Conservation (phyloP, 139 green algal species). For the Coelastrella sp. region DNA sequence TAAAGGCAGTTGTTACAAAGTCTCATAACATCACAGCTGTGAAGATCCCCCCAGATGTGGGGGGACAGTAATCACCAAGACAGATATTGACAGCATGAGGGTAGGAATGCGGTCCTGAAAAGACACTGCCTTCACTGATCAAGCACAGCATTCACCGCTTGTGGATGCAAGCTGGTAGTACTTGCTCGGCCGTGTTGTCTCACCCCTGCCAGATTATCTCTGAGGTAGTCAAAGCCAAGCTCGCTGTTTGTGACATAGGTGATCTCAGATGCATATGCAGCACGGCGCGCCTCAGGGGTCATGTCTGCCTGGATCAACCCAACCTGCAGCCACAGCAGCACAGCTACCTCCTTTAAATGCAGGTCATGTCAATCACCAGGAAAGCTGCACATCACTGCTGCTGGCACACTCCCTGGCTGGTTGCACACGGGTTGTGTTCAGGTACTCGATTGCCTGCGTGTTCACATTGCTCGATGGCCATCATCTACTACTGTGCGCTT, state of each 20-base stretch:
- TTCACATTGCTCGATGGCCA: too few species aligned
- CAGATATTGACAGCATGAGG: too few species aligned
- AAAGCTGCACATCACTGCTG: background rate
- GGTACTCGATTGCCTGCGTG: too few species aligned
- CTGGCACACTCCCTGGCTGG: background rate
- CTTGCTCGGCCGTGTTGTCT: background rate
- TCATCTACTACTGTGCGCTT: too few species aligned
- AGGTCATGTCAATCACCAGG: background rate
- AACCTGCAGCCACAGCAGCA: constrained; percentile 64
- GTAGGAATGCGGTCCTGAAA: too few species aligned
- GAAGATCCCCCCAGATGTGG: too few species aligned
- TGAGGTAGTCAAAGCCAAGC: constrained; percentile 98
- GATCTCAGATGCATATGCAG: constrained; percentile 90
- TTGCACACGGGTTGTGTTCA: background rate
- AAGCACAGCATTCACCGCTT: too few species aligned
- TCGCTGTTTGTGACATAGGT: constrained; percentile 99
- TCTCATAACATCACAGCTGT: too few species aligned
- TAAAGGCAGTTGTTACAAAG: too few species aligned
- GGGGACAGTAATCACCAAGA: too few species aligned
- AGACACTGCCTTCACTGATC: too few species aligned
- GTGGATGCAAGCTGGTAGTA: background rate
- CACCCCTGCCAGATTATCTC: constrained; percentile 94
- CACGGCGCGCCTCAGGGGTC: constrained; percentile 76
- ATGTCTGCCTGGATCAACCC: constrained; percentile 90
- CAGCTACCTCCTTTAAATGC: background rate